Evolutionary conservation across 108 stramenopile species (phyloP).

Genomic region (Fragilaria radians): DNA sequence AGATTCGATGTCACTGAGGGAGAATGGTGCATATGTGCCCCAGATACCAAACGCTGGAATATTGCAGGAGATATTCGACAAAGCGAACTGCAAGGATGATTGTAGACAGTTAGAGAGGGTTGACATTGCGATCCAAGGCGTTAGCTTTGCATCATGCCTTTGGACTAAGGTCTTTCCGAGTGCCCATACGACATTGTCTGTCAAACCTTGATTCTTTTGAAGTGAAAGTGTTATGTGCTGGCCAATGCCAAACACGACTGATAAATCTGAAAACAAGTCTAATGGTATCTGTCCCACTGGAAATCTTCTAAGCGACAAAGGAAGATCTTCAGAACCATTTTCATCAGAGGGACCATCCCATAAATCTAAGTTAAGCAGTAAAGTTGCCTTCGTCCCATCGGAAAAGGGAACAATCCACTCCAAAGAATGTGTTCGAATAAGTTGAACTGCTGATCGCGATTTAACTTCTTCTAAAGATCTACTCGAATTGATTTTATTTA

Average conservation of each 20-base stretch:
- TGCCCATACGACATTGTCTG: slow-evolving; percentile 14
- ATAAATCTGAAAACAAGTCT: slow-evolving; percentile 49
- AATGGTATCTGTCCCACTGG: slow-evolving; percentile 18
- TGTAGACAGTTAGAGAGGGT: slow-evolving; percentile 45
- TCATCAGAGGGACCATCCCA: slow-evolving; percentile 47
- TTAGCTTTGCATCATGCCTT: slow-evolving; percentile 27
- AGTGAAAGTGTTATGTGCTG: slow-evolving; percentile 67
- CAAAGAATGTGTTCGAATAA: slow-evolving; percentile 32
- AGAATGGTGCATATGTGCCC: slow-evolving; percentile 40
- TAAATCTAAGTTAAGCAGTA: slow-evolving; percentile 57
- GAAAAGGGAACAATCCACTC: slow-evolving; percentile 20
- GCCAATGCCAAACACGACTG: slow-evolving; percentile 73
- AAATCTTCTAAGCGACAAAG: slow-evolving; percentile 16
- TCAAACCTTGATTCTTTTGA: slow-evolving; percentile 9
- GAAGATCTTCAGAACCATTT: slow-evolving; percentile 1
- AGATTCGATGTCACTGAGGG: neutral
- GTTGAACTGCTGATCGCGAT: neutral
- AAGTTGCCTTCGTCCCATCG: slow-evolving; percentile 13
- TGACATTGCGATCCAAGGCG: slow-evolving; percentile 13
- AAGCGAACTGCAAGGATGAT: slow-evolving; percentile 64
- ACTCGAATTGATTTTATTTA: neutral
- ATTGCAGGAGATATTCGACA: slow-evolving; percentile 44
- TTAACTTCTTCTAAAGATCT: neutral
- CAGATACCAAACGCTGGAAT: slow-evolving; percentile 80
- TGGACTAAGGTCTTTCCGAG: slow-evolving; percentile 16